Percentiles rank a stretch among this genome's conserved stretches.
Conservation (phyloP, 306 rosid species). For the Begonia loranthoides region DNA sequence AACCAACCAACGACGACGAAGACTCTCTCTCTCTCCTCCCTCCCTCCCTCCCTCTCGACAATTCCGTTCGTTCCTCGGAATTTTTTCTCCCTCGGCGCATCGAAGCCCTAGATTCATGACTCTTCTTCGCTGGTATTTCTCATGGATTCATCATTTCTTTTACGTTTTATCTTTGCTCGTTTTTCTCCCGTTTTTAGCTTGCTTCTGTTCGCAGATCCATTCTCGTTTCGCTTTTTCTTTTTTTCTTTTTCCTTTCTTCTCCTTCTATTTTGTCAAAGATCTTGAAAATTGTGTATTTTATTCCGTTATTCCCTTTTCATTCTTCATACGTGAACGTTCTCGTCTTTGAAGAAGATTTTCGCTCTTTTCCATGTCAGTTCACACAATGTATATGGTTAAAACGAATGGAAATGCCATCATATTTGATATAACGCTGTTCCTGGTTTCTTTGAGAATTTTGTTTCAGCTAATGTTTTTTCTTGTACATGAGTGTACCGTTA, state of each 20-base stretch:
- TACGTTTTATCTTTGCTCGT: not conserved
- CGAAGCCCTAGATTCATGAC: conserved; percentile 41
- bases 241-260: conserved; percentile 1
- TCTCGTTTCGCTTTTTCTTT: conserved; percentile 9
- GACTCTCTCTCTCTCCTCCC: conserved; percentile 19
- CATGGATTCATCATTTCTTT: conserved; percentile 19
- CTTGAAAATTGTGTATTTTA: conserved; percentile 5
- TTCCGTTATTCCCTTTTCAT: not conserved
- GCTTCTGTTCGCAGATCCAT: conserved; percentile 42
- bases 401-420: conserved; percentile 5
- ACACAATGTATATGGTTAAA: conserved; percentile 29
- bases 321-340: too few relatives aligned
- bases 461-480: too few relatives aligned
- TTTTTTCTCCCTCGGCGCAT: conserved; percentile 23
- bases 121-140: conserved; percentile 31
- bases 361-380: conserved; percentile 18
- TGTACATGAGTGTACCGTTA: too few relatives aligned
- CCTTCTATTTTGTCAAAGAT: conserved; percentile 11
- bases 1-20: conserved; percentile 36
- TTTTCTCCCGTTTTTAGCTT: conserved; percentile 8
- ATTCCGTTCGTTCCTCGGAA: conserved; percentile 26
- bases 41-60: conserved; percentile 16
- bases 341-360: not conserved
- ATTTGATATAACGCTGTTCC: too few relatives aligned
- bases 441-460: too few relatives aligned